phyloP scores from a whole-genome alignment of 1,284 basidiomycete genomes.

The Kalmanozyma brasiliensis region DNA sequence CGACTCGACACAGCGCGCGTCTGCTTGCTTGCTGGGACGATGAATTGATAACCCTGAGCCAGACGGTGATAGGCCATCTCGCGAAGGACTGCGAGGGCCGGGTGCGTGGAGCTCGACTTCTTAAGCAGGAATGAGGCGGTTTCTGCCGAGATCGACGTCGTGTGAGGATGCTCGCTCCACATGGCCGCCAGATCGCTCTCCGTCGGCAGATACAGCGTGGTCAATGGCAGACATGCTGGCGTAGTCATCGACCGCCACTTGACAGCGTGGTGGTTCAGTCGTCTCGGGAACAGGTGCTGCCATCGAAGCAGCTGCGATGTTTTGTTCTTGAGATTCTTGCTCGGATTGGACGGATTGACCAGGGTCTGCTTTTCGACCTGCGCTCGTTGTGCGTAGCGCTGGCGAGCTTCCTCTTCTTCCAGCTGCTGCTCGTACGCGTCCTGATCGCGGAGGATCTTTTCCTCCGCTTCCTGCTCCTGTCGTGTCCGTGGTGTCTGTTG shows the following conservation, averaged over 20 bases:
- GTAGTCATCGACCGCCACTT: constrained; percentile 85
- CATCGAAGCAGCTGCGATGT: constrained; percentile 68
- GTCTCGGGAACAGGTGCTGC: constrained; percentile 85
- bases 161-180: constrained; percentile 67
- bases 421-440: constrained; percentile 57
- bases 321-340: constrained; percentile 42
- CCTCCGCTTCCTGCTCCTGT: constrained; percentile 48
- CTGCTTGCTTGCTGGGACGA: constrained; percentile 68
- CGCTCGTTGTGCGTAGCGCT: constrained; percentile 55
- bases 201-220: constrained; percentile 75
- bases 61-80: constrained; percentile 93
- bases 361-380: constrained; percentile 64
- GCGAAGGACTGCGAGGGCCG: constrained; percentile 80
- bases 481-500: constrained; percentile 31
- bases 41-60: constrained; percentile 96
- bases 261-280: constrained; percentile 83
- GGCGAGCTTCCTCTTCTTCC: constrained; percentile 58
- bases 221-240: constrained; percentile 82
- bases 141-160: constrained; percentile 61
- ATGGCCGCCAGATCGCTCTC: constrained; percentile 57
- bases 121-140: constrained; percentile 65
- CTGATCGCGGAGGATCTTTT: constrained; percentile 51
- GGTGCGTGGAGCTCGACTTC: constrained; percentile 73
- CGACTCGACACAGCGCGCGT: constrained; percentile 32
- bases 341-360: constrained; percentile 65